Base-by-base conservation (phyloP, 108 stramenopile genomes). In the Cyclostephanos invisitatus region DNA sequence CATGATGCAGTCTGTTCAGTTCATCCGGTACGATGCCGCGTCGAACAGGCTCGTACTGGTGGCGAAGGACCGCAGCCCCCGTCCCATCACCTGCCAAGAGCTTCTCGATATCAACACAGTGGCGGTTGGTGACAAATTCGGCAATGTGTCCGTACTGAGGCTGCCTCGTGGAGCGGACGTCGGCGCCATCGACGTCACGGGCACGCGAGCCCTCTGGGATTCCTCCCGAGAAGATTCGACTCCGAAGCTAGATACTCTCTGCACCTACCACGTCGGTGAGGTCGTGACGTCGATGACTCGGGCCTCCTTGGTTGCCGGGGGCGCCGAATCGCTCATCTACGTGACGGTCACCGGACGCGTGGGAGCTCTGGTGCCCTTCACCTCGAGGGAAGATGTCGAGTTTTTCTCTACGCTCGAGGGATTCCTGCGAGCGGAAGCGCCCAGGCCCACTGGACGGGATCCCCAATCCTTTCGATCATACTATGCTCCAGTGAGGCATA, bases 71-170 rank as follows among this genome's bases (percentile, higher is more conserved):
- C 83, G 84, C 12, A 84, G 78, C 44, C 94, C 96, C 7, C 91
- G 98, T 18, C 84, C 86, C 11, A 84, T 96, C 58, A 91, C 94
- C 32, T 87, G 85, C 50, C 88, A 91, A 70, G 95, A 93, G 51
- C 80, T 98, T 32, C 81, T 99, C 42, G 98, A 99, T 76, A 90
- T 94, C 79, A 94, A 99, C 77, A 99, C 97, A 28, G 91, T 97
- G 36, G 97, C 97, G 4, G 97, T 93, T 0, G 96, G 92, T 0
- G 98, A 98, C 84, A 98, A 98, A 70, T 98, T 97, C 74, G 98
- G 98, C 24, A 97, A 97, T 75, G 74, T 99, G 15, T 93, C 93
- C 27, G 83, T 98, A 14, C 71, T 99, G 44, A 87, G 97, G n/a
- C 59, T 93, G 10, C 93, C 95, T 27, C 74, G 87, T 47, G 94